Evolutionary conservation across 805 yeast genomes (phyloP).

Genomic region (Scheffersomyces amazonensis): DNA sequence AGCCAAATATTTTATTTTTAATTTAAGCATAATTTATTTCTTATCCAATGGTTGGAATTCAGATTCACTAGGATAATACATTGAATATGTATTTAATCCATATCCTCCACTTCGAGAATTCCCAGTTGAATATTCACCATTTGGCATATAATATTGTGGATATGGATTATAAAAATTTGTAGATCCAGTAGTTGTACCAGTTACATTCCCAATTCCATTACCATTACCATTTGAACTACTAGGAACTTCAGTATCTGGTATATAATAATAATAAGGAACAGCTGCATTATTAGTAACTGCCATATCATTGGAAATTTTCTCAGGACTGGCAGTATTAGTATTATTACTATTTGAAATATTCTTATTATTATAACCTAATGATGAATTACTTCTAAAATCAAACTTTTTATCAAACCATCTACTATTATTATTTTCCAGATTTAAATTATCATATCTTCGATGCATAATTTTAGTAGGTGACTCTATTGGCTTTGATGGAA

Average conservation of each 20-base stretch:
- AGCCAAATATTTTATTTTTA: too few relatives aligned
- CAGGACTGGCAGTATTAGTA: background rate
- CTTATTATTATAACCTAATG: background rate
- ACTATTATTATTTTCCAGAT: background rate
- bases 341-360: background rate
- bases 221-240: background rate
- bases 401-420: conserved; percentile 1
- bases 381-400: background rate
- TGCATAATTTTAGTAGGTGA: background rate
- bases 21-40: background rate
- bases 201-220: conserved; percentile 1
- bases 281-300: background rate
- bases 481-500: too few relatives aligned
- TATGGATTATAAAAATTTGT: conserved; percentile 25
- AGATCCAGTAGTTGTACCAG: conserved; percentile 9
- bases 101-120: conserved; percentile 3
- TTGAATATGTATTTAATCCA: conserved; percentile 11
- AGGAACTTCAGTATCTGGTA: conserved; percentile 14
- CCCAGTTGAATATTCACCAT: conserved; percentile 11
- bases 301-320: background rate
- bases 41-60: background rate
- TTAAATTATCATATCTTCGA: conserved; percentile 7
- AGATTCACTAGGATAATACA: conserved; percentile 7
- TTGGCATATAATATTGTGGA: conserved; percentile 23
- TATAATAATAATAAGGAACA: conserved; percentile 15